Conservation (phyloP, 257 asterid species). For the Salvia rosmarinus region DNA sequence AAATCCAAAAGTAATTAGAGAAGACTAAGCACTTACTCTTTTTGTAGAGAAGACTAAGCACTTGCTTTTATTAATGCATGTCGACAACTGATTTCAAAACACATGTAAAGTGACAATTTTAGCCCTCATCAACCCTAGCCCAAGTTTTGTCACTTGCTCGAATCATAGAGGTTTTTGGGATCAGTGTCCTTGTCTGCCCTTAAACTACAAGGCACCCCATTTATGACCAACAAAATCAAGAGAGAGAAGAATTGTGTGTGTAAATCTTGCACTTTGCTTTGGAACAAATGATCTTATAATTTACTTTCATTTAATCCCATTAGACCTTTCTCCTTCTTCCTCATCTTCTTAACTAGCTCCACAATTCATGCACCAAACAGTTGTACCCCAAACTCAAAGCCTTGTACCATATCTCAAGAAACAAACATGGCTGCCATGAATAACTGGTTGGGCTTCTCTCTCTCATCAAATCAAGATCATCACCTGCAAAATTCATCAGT, state of each 20-base stretch:
- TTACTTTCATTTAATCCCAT: conserved; percentile 15
- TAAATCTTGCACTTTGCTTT: conserved; percentile 44
- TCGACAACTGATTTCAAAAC: neutral
- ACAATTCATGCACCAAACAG: conserved; percentile 52
- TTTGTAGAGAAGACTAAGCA: too few species aligned
- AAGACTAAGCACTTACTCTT: neutral
- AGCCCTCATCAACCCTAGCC: conserved; percentile 42
- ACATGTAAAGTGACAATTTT: conserved; percentile 31
- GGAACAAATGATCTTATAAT: conserved; percentile 32
- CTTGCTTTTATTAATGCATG: too few species aligned
- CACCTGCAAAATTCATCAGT: conserved; percentile 35
- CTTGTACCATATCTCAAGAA: neutral
- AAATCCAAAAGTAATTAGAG: too few species aligned
- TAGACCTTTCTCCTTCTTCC: conserved; percentile 38
- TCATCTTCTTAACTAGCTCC: conserved; percentile 7
- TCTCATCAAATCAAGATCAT: conserved; percentile 49
- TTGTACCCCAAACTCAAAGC: conserved; percentile 2
- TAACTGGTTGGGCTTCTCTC: conserved; percentile 79
- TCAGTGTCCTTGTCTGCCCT: conserved; percentile 56
- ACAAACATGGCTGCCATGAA: conserved; percentile 51
- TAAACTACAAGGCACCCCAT: conserved; percentile 56
- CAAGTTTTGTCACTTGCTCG: conserved; percentile 29
- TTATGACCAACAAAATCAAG: conserved; percentile 50
- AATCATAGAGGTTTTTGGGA: conserved; percentile 53
- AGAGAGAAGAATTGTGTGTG: conserved; percentile 37